Percentiles rank a stretch among this genome's conserved stretches.
These are phyloP conservation scores for Coniella lustricola DNA, from an alignment of 2,329 filamentous ascomycete species.

Conservation along the genomic window DNA sequence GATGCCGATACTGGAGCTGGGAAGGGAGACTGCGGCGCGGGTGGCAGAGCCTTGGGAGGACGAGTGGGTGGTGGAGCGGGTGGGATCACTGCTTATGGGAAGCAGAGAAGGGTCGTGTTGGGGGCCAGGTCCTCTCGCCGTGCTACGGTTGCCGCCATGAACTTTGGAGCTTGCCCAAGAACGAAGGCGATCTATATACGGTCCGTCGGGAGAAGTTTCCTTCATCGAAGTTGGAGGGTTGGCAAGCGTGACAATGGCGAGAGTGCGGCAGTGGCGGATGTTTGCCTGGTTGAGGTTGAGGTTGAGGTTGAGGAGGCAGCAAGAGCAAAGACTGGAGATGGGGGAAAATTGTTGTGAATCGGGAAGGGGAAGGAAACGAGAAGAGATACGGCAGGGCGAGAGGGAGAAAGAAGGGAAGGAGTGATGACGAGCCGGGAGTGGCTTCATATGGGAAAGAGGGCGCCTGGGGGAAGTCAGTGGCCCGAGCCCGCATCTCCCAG, in stretches of 20 bases:
- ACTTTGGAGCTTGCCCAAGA: constrained; percentile 47
- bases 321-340: background rate
- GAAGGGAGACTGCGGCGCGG: background rate
- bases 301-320: background rate
- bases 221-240: constrained; percentile 50
- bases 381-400: background rate
- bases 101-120: constrained; percentile 30
- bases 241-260: constrained; percentile 11
- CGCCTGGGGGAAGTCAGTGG: no score
- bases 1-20: constrained; percentile 17
- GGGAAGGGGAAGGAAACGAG: background rate
- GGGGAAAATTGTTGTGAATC: background rate
- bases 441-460: background rate
- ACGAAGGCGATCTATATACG: constrained; percentile 50
- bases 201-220: constrained; percentile 47
- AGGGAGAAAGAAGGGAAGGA: background rate
- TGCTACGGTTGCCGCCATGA: constrained; percentile 41
- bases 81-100: constrained; percentile 30
- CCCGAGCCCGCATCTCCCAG: no score
- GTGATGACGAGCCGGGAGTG: background rate
- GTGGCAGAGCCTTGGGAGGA: constrained; percentile 15
- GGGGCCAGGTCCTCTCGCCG: constrained; percentile 33
- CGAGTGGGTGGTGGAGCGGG: constrained; percentile 20
- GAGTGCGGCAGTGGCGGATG: constrained; percentile 5
- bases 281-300: background rate